Conservation (phyloP, 768 basidiomycete genomes). For the Naganishia kalamii region DNA sequence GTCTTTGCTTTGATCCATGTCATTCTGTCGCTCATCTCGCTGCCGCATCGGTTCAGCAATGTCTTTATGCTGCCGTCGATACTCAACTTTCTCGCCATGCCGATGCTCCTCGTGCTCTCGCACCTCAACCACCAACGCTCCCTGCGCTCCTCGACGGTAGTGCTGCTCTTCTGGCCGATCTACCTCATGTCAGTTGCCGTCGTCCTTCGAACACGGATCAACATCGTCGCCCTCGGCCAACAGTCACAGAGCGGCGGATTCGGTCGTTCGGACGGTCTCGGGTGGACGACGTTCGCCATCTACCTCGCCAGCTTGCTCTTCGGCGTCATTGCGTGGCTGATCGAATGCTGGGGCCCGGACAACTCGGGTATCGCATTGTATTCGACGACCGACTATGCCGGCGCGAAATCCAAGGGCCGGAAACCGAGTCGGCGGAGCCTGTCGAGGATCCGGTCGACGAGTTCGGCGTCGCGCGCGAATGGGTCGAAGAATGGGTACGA, state of each 20-base stretch:
- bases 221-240: slow-evolving; percentile 5
- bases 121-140: slow-evolving; percentile 65
- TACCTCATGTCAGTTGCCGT: slow-evolving; percentile 54
- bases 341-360: slow-evolving; percentile 69
- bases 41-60: slow-evolving; percentile 51
- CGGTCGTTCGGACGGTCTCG: slow-evolving; percentile 3
- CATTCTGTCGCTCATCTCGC: slow-evolving; percentile 47
- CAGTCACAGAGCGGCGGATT: not conserved
- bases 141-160: slow-evolving; percentile 61
- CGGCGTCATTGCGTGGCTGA: slow-evolving; percentile 53
- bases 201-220: slow-evolving; percentile 56
- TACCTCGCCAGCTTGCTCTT: slow-evolving; percentile 37
- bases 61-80: slow-evolving; percentile 49
- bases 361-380: slow-evolving; percentile 40
- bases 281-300: slow-evolving; percentile 26
- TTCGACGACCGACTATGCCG: slow-evolving; percentile 23
- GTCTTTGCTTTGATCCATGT: slow-evolving; percentile 53
- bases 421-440: slow-evolving; percentile 12
- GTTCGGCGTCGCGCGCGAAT: not conserved
- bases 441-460: slow-evolving; percentile 34
- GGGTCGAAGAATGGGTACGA: slow-evolving; percentile 21
- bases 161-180: slow-evolving; percentile 77
- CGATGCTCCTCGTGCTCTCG: slow-evolving; percentile 54
- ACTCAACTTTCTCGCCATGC: slow-evolving; percentile 57
- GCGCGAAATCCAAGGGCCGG: not conserved